Evolutionary conservation across 108 stramenopile species (phyloP).

Genomic region (Skeletonema potamos): DNA sequence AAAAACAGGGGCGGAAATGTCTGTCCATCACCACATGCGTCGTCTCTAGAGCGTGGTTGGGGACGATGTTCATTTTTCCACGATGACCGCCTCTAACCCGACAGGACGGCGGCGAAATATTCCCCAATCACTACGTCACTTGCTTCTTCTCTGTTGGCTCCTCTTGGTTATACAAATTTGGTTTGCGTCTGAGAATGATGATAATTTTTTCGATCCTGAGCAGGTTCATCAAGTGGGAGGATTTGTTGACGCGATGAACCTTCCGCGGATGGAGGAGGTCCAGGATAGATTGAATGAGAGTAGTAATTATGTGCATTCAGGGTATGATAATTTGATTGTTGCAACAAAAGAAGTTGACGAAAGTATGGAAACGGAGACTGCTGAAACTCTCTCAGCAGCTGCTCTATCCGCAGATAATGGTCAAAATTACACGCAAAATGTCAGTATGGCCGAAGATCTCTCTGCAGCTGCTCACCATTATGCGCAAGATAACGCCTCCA

Average conservation of each 20-base stretch:
- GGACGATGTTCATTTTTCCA: neutral
- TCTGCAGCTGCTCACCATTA: neutral
- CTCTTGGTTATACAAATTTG: neutral
- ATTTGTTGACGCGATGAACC: neutral
- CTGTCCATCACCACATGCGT: no score
- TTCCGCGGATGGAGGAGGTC: neutral
- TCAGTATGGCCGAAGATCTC: no score
- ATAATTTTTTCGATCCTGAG: neutral
- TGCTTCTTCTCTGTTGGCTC: neutral
- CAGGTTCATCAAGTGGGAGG: neutral
- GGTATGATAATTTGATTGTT: neutral
- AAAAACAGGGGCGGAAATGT: no score
- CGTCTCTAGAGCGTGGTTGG: no score
- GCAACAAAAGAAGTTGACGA: neutral
- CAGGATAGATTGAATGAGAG: neutral
- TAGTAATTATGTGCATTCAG: neutral
- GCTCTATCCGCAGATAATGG: neutral
- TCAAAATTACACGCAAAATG: no score
- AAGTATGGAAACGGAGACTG: neutral
- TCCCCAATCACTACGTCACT: neutral
- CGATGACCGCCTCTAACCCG: neutral
- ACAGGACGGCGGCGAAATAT: neutral
- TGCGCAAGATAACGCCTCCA: neutral
- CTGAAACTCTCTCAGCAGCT: neutral
- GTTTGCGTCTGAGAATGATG: neutral